phyloP scores from a whole-genome alignment of 2,329 filamentous ascomycete species.

The Penicillium sp. region DNA sequence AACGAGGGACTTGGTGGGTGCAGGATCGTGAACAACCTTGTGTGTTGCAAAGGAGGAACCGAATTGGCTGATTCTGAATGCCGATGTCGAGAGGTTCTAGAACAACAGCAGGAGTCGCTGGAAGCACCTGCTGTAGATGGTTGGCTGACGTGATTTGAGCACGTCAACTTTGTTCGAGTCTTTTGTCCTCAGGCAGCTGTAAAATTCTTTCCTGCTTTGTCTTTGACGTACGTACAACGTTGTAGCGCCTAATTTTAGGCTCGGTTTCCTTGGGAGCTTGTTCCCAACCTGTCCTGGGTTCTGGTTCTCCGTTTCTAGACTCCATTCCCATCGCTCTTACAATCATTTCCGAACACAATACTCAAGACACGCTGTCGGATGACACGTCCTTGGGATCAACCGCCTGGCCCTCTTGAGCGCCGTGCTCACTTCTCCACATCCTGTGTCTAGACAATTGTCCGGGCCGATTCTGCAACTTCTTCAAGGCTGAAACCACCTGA shows the following conservation, averaged over 20 bases:
- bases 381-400: background rate
- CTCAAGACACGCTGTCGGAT: conserved; percentile 1
- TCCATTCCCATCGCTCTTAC: background rate
- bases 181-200: background rate
- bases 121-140: conserved; percentile 7
- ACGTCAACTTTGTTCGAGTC: background rate
- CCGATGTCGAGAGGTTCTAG: conserved; percentile 23
- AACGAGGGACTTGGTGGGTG: background rate
- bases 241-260: background rate
- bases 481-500: conserved; percentile 9
- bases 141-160: conserved; percentile 12
- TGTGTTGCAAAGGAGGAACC: background rate
- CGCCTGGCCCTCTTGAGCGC: background rate
- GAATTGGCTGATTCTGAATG: conserved; percentile 4
- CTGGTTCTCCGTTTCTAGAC: background rate
- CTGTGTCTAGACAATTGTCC: conserved; percentile 22
- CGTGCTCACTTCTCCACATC: conserved; percentile 11
- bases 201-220: background rate
- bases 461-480: background rate
- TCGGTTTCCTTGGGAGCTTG: background rate
- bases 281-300: background rate
- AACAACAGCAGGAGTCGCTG: conserved; percentile 6
- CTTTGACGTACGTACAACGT: background rate
- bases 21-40: background rate
- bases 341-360: background rate